phyloP scores from a whole-genome alignment of 2,329 filamentous ascomycete species.

The Graphiopsis chlorocephala region DNA sequence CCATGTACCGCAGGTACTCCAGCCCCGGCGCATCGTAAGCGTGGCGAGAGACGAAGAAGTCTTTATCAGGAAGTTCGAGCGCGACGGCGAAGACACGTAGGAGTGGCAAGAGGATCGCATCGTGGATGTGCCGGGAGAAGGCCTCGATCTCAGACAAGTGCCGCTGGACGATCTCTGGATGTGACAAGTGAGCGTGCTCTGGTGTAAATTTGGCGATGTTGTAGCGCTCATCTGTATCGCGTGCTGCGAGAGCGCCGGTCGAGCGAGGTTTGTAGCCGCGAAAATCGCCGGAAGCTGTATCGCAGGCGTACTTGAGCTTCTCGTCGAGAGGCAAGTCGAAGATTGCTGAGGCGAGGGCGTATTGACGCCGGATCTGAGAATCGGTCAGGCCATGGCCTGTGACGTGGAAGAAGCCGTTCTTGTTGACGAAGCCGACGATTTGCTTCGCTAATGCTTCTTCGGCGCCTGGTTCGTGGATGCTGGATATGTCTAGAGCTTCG shows the following conservation, averaged over 20 bases:
- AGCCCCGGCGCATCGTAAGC: slow-evolving; percentile 45
- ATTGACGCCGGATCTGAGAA: slow-evolving; percentile 59
- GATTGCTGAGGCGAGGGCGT: slow-evolving; percentile 57
- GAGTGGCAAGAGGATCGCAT: slow-evolving; percentile 49
- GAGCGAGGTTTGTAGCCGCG: slow-evolving; percentile 23
- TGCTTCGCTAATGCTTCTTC: neutral
- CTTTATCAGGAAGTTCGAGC: neutral
- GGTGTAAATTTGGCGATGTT: slow-evolving; percentile 55
- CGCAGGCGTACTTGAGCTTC: slow-evolving; percentile 53
- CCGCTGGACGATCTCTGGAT: slow-evolving; percentile 40
- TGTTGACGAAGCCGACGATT: neutral
- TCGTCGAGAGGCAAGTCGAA: slow-evolving; percentile 56
- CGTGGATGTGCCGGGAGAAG: slow-evolving; percentile 52
- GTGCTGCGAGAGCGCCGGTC: slow-evolving; percentile 23
- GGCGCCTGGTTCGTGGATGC: neutral
- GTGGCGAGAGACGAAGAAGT: slow-evolving; percentile 54
- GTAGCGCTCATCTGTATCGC: slow-evolving; percentile 58
- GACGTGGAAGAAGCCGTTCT: slow-evolving; percentile 57
- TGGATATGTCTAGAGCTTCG: neutral
- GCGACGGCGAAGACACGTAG: neutral
- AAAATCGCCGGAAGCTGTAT: slow-evolving; percentile 25
- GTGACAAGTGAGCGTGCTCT: slow-evolving; percentile 23
- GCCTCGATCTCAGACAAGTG: slow-evolving; percentile 55
- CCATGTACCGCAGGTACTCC: slow-evolving; percentile 34
- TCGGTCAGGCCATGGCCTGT: slow-evolving; percentile 59